phyloP scores from a whole-genome alignment of 202 grass and related monocot genomes.

The Schoenoplectus triqueter region DNA sequence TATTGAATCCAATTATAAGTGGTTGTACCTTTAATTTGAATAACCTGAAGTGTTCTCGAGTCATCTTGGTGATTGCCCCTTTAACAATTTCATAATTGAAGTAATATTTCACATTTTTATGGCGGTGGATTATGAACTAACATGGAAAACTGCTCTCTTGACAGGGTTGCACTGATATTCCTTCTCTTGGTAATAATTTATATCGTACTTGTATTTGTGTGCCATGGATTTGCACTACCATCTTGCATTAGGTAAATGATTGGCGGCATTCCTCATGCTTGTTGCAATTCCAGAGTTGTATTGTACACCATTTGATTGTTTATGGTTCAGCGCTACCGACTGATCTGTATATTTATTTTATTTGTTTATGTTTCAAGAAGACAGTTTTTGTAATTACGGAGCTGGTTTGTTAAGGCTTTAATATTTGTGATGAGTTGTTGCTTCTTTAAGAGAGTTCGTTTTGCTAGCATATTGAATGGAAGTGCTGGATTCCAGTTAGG shows the following conservation, averaged over 20 bases:
- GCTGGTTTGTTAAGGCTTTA: constrained; percentile 23
- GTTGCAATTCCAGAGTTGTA: constrained; percentile 13
- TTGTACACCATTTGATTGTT: constrained; percentile 31
- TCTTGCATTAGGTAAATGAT: constrained; percentile 65
- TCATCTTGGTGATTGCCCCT: too few species aligned
- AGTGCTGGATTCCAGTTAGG: background rate
- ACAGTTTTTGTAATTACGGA: constrained; percentile 19
- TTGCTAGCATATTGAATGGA: constrained; percentile 9
- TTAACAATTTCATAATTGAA: too few species aligned
- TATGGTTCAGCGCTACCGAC: background rate
- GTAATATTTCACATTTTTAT: too few species aligned
- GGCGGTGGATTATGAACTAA: constrained; percentile 13
- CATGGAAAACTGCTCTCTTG: constrained; percentile 26
- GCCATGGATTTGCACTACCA: constrained; percentile 83
- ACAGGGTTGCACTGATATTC: constrained; percentile 77
- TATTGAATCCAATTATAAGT: too few species aligned
- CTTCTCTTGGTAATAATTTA: constrained; percentile 84
- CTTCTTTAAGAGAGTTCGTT: background rate
- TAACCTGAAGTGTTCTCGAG: too few species aligned
- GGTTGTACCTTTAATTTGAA: too few species aligned
- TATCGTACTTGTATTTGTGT: constrained; percentile 73
- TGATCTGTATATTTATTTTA: constrained; percentile 41
- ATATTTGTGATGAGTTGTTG: constrained; percentile 22
- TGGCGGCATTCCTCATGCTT: constrained; percentile 18
- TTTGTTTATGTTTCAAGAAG: constrained; percentile 34